A percentile compares a stretch with the other conserved stretches of the same genome.
These are phyloP conservation scores for Amanita pallidorosea DNA, from an alignment of 768 basidiomycete species.

Conservation along the genomic window DNA sequence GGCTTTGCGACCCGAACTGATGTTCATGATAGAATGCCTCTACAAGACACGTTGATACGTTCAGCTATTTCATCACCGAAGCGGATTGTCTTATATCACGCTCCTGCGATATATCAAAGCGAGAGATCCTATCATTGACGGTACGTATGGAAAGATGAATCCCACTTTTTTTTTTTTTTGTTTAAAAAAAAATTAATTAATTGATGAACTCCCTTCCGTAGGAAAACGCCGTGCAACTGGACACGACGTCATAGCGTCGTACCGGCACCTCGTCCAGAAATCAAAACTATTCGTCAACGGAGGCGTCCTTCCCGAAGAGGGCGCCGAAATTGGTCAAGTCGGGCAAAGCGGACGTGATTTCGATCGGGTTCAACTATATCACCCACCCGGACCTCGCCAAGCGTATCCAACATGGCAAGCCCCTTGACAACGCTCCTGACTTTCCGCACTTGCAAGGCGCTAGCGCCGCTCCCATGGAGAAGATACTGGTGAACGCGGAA, in stretches of 20 bases:
- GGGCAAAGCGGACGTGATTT: slow-evolving; percentile 24
- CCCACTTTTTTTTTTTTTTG: not conserved
- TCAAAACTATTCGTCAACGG: slow-evolving; percentile 27
- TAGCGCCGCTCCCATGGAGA: too few relatives aligned
- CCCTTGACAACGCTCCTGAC: slow-evolving; percentile 22
- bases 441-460: slow-evolving; percentile 17
- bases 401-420: slow-evolving; percentile 22
- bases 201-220: slow-evolving; percentile 6
- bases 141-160: slow-evolving; percentile 9
- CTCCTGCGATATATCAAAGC: slow-evolving; percentile 17
- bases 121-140: slow-evolving; percentile 18
- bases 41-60: slow-evolving; percentile 33
- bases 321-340: slow-evolving; percentile 21
- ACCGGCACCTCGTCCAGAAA: slow-evolving; percentile 23
- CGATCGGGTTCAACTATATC: slow-evolving; percentile 26
- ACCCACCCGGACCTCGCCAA: slow-evolving; percentile 31
- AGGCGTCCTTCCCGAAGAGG: slow-evolving; percentile 24
- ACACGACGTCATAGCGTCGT: slow-evolving; percentile 29
- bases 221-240: slow-evolving; percentile 24
- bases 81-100: slow-evolving; percentile 22
- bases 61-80: slow-evolving; percentile 27
- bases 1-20: not conserved
- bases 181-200: too few relatives aligned
- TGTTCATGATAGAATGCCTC: slow-evolving; percentile 23
- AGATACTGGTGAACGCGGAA: too few relatives aligned